Conservation (phyloP, 176 grass and related monocot species). For the Aegilops sharonensis region DNA sequence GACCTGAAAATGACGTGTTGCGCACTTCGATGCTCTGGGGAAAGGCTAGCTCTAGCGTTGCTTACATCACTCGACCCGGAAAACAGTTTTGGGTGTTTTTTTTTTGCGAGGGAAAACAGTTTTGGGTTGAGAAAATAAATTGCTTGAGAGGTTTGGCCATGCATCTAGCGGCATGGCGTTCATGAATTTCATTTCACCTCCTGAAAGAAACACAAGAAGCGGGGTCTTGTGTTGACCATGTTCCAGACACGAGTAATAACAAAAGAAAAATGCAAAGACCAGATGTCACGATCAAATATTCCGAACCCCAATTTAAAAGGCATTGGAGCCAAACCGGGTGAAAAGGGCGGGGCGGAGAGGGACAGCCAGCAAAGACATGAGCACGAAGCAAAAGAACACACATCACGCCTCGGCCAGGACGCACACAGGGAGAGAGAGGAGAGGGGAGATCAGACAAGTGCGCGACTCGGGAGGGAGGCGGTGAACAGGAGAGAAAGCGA, state of each 20-base stretch:
- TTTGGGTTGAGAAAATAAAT: background rate
- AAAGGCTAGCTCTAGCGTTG: background rate
- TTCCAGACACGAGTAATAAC: background rate
- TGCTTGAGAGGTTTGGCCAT: background rate
- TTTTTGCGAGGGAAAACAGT: no score
- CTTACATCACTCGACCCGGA: background rate
- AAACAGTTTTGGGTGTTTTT: background rate
- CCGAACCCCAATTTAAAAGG: slow-evolving; percentile 40
- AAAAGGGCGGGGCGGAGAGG: slow-evolving; percentile 26
- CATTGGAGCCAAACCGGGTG: slow-evolving; percentile 35
- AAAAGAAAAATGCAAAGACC: slow-evolving; percentile 22
- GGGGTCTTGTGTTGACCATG: background rate
- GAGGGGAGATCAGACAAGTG: slow-evolving; percentile 10
- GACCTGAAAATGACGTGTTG: background rate
- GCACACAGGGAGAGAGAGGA: no score
- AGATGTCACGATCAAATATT: slow-evolving; percentile 48
- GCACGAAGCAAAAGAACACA: slow-evolving; percentile 1
- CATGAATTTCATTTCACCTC: background rate
- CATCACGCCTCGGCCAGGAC: background rate
- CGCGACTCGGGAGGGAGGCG: background rate
- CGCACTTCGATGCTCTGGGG: background rate
- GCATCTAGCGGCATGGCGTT: background rate
- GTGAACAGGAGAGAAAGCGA: slow-evolving; percentile 21
- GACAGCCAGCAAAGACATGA: slow-evolving; percentile 2
- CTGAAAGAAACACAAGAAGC: background rate